phyloP scores from a whole-genome alignment of 306 rosid species.

The Cucurbita moschata region DNA sequence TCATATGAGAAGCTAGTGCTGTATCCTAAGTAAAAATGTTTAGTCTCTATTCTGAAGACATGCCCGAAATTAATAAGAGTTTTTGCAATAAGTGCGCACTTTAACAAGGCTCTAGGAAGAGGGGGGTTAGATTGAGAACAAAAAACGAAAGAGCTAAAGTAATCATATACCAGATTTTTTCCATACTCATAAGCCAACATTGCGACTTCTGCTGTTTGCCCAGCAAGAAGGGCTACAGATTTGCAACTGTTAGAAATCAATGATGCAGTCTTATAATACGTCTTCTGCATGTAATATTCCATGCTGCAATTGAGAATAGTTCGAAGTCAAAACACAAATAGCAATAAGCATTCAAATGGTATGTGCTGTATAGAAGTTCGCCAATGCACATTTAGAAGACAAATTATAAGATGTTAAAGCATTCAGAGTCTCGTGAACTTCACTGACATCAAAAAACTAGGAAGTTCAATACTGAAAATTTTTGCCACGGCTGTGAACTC shows the following conservation, averaged over 20 bases:
- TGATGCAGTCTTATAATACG: constrained; percentile 90
- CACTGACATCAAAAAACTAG: background rate
- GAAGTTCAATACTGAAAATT: background rate
- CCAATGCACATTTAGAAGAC: background rate
- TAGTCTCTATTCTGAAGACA: background rate
- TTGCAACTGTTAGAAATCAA: constrained; percentile 93
- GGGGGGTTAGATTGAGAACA: background rate
- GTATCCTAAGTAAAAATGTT: background rate
- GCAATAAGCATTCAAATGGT: background rate
- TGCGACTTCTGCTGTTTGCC: constrained; percentile 84
- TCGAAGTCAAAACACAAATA: background rate
- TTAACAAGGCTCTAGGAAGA: background rate
- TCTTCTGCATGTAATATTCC: constrained; percentile 84
- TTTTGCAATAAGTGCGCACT: background rate
- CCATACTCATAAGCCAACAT: constrained; percentile 77
- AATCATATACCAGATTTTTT: constrained; percentile 77
- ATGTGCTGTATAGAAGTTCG: background rate
- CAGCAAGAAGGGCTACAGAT: constrained; percentile 88
- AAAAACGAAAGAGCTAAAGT: constrained; percentile 5
- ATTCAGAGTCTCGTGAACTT: background rate
- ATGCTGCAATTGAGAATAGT: constrained; percentile 43
- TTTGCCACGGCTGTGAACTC: background rate
- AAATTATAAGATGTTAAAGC: background rate
- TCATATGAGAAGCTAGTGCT: background rate
- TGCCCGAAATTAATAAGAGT: background rate